phyloP scores from a whole-genome alignment of 2,329 filamentous ascomycete genomes.

The Sporothrix dimorphospora region DNA sequence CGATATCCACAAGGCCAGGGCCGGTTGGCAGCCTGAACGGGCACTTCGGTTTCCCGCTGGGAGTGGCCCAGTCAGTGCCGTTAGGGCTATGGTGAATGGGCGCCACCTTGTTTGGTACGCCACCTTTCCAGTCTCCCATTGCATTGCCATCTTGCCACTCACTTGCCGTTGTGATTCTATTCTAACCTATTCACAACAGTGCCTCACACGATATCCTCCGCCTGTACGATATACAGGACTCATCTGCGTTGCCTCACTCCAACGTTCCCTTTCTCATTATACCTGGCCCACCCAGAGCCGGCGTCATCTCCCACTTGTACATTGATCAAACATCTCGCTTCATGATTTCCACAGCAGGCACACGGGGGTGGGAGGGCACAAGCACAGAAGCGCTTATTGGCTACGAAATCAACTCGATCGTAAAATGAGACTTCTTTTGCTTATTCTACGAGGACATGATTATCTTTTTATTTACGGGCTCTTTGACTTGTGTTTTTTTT shows the following conservation, averaged over 20 bases:
- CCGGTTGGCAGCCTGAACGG: constrained; percentile 73
- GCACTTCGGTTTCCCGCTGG: constrained; percentile 86
- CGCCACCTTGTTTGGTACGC: constrained; percentile 77
- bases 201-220: constrained; percentile 92
- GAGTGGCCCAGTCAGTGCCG: constrained; percentile 84
- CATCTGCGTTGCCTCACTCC: constrained; percentile 68
- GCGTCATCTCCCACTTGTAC: constrained; percentile 83
- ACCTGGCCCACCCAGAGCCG: constrained; percentile 79
- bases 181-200: constrained; percentile 47
- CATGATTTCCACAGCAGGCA: constrained; percentile 90
- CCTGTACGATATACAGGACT: constrained; percentile 81
- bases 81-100: constrained; percentile 90
- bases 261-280: constrained; percentile 95
- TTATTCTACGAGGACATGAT: not conserved
- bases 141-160: not conserved
- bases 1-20: constrained; percentile 72
- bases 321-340: constrained; percentile 86
- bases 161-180: not conserved
- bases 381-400: constrained; percentile 89
- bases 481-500: not conserved
- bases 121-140: constrained; percentile 19
- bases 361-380: constrained; percentile 90
- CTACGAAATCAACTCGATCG: constrained; percentile 73
- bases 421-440: not conserved
- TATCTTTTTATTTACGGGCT: not conserved